These are phyloP conservation scores for Panellus pusillus DNA, from an alignment of 768 basidiomycete genomes.

Conservation along the genomic window DNA sequence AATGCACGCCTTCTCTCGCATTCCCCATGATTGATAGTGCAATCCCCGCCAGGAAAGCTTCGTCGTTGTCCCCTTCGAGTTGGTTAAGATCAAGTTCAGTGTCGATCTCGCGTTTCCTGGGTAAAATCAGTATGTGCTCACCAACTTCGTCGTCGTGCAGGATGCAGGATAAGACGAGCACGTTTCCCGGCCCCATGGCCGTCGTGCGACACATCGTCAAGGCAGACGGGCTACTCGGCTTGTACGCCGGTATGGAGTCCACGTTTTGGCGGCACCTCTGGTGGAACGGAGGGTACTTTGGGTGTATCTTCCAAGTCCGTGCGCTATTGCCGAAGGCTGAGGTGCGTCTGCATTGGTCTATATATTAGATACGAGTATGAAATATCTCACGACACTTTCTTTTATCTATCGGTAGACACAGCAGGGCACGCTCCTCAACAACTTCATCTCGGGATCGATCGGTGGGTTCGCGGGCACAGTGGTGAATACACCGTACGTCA, in stretches of 20 bases:
- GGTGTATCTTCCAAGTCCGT: conserved; percentile 85
- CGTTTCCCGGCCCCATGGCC: conserved; percentile 88
- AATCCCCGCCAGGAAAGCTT: conserved; percentile 67
- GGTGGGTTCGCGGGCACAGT: conserved; percentile 90
- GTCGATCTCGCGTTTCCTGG: not conserved
- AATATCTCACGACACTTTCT: too few species aligned
- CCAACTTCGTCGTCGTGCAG: conserved; percentile 33
- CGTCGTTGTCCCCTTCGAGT: conserved; percentile 95
- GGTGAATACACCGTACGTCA: conserved; percentile 84
- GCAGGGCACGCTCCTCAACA: conserved; percentile 78
- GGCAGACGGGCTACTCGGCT: conserved; percentile 78
- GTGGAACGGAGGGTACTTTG: conserved; percentile 98
- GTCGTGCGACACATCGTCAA: conserved; percentile 79
- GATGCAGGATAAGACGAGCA: conserved; percentile 90
- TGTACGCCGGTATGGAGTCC: conserved; percentile 95
- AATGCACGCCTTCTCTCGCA: not conserved
- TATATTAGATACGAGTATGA: too few species aligned
- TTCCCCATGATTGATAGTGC: not conserved
- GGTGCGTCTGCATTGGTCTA: conserved; percentile 40
- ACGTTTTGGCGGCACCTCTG: conserved; percentile 97
- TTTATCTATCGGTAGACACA: conserved; percentile 48
- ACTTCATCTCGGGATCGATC: conserved; percentile 86
- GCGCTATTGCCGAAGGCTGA: conserved; percentile 80
- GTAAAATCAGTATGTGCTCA: too few species aligned
- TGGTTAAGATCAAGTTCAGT: conserved; percentile 80